These are phyloP conservation scores for Ceratobasidium sp. DNA, from an alignment of 1,284 basidiomycete species.

Conservation along the genomic window DNA sequence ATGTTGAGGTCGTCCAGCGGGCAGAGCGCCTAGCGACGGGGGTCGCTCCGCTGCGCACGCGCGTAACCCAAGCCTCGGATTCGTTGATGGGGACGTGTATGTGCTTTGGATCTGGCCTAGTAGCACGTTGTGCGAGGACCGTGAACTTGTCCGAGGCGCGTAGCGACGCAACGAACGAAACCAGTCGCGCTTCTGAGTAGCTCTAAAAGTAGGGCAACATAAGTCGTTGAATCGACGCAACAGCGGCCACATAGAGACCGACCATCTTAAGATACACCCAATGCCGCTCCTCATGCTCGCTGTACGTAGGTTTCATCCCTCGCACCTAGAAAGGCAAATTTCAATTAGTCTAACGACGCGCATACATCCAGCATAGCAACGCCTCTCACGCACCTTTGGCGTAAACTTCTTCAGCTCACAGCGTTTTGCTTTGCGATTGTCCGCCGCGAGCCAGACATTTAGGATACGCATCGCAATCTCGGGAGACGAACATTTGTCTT, in stretches of 20 bases:
- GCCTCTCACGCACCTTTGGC: conserved; percentile 24
- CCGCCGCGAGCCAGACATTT: conserved; percentile 40
- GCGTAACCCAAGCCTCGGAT: conserved; percentile 39
- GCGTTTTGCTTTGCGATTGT: conserved; percentile 41
- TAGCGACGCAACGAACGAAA: conserved; percentile 15
- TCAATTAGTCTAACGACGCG: background rate
- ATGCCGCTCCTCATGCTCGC: conserved; percentile 43
- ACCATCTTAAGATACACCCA: conserved; percentile 44
- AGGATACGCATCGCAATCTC: conserved; percentile 44
- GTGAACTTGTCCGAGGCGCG: conserved; percentile 32
- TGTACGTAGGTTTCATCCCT: conserved; percentile 36
- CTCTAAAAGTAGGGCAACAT: conserved; percentile 17
- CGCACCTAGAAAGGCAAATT: conserved; percentile 3
- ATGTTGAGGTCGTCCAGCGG: conserved; percentile 43
- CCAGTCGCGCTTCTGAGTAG: conserved; percentile 24
- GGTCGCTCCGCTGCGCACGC: conserved; percentile 37
- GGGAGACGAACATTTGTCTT: conserved; percentile 35
- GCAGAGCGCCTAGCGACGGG: conserved; percentile 42
- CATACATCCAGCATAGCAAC: background rate
- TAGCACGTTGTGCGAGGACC: conserved; percentile 22
- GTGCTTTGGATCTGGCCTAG: conserved; percentile 22
- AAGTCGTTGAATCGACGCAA: background rate
- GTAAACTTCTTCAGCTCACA: conserved; percentile 40
- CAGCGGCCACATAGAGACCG: background rate
- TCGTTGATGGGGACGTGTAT: conserved; percentile 32